Evolutionary conservation across 495 filamentous ascomycete species (phyloP), one percentile per base, ranked within the genome.

Genomic region (Hypoxylon lenormandii): DNA sequence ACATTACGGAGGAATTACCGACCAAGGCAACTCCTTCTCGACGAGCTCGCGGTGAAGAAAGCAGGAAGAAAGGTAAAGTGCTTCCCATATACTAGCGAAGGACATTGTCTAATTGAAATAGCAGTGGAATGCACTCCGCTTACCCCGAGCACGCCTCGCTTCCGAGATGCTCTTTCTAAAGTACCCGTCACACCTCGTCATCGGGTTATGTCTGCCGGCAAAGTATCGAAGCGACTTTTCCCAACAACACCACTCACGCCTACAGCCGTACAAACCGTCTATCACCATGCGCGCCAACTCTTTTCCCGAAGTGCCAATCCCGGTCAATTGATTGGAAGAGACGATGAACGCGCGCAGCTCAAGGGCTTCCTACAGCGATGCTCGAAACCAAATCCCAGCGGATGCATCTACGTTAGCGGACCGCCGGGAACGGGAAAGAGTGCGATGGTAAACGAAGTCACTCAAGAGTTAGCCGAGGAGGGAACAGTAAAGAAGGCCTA

Each of bases 401-500:
- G 93, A n/a, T 97, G 93, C 74, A 83, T 97, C 37, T 99, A 99
- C 74, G 88, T 99, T 68, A 97, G 93, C 69, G 95, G 95, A 0
- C 95, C 95, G 26, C 95, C 95, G 1, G 95, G 95, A 0, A 98
- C 96, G 4, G 95, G 95, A 5, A 99, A 99, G 79, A 97, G 93
- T 77, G 96, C 95, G 3, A 86, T 97, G 78, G 87, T 97, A 52
- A 86, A 88, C 56, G 90, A 96, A 70, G 85, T 97, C 26, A 91
- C 89, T 51, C 79, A 84, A 40, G 82, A 88, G 30, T 66, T 89
- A 19, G 79, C 63, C 3, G 77, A 82, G 15, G 78, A 69, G 1
- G 72, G 76, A 4, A 75, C 77, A 10, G 79, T 93, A 50, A 89
- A 87, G 72, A 87, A 87, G 42, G 86, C 88, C 2, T 93, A 94